A percentile compares a stretch with the other conserved stretches of the same genome.
Conservation (phyloP, 1,284 basidiomycete species). For the Puccinia polysora region DNA sequence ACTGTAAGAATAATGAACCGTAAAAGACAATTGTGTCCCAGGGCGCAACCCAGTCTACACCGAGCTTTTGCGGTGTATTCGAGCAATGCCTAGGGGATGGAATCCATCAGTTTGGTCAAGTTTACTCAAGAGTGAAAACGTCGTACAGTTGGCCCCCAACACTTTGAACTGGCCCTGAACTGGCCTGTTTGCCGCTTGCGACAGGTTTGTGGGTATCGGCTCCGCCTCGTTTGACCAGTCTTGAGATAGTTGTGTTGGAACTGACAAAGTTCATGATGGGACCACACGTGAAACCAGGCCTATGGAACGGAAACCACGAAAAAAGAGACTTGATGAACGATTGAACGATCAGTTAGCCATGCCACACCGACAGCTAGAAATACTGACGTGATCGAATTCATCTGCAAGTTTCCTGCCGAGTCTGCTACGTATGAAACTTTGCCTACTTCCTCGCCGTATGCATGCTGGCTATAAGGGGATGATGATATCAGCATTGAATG, state of each 20-base stretch:
- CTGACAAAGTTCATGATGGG: slow-evolving; percentile 35
- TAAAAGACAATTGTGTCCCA: slow-evolving; percentile 26
- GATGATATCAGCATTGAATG: neutral
- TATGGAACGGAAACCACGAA: neutral
- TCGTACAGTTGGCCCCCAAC: slow-evolving; percentile 34
- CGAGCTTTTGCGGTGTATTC: neutral
- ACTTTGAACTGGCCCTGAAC: slow-evolving; percentile 13
- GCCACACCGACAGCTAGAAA: neutral
- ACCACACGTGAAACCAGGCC: slow-evolving; percentile 2
- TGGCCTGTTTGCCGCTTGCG: neutral
- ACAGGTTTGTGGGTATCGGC: neutral
- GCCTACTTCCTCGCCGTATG: slow-evolving; percentile 18
- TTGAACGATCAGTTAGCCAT: neutral
- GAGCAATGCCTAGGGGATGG: slow-evolving; percentile 9
- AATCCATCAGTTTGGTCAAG: neutral
- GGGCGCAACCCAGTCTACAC: neutral
- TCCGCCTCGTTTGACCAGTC: no score
- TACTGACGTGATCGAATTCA: slow-evolving; percentile 25
- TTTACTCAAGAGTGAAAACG: neutral
- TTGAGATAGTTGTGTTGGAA: no score
- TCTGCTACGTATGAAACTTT: slow-evolving; percentile 7
- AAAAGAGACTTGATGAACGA: no score
- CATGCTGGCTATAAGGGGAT: neutral
- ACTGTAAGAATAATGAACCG: slow-evolving; percentile 33
- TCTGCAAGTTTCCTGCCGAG: slow-evolving; percentile 4